Base-by-base conservation (phyloP, 371 early-diverging fungal species). In the Blastocladiella emersonii region DNA sequence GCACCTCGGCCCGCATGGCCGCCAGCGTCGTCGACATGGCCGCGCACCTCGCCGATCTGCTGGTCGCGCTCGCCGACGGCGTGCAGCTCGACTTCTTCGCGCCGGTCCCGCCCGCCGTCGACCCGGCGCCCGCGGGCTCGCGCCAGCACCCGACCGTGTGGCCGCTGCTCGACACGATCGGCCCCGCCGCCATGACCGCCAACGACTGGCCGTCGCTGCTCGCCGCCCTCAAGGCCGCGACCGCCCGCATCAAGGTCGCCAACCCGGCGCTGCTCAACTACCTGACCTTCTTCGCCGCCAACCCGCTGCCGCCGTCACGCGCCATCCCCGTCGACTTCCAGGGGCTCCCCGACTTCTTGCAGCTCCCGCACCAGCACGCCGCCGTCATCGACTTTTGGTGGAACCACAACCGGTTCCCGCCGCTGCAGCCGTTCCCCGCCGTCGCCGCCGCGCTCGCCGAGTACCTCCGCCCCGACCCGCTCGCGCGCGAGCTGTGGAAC, bases 371-470 rank as follows among this genome's bases (percentile, higher is more conserved):
- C 41, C 60, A 8, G 27, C 60, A 59, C 2, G 25, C 41, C 39
- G 60, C 13, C 8, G 25, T 59, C 41, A 59, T 59, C 5, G 60
- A 59, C 30, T 43, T 59, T 2, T 59, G 60, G 60, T 59, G 60
- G 60, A 37, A 59, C 44, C 60, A 37, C 25, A 13, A 36, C 17
- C 60, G 60, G 30, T 43, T 59, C 30, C 27, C 27, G 12, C 27
- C 44, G 1, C 30, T 41, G 44, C 41, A 59, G 23, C 60, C 41
- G 27, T 59, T 59, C 10, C 19, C 60, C 15, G 45, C 19, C n/a
- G 60, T 59, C 15, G 41, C 60, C 44, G 27, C 8, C 44, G 44
- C 39, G 30, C 25, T 59, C 8, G 13, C 43, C 13, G 60, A 59
- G 30, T 59, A 59, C 44, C 32, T 59, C 7, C 60, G 44, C 21